Conservation (phyloP, 73 alveolate species). For the Paramecium sexaurelia region DNA sequence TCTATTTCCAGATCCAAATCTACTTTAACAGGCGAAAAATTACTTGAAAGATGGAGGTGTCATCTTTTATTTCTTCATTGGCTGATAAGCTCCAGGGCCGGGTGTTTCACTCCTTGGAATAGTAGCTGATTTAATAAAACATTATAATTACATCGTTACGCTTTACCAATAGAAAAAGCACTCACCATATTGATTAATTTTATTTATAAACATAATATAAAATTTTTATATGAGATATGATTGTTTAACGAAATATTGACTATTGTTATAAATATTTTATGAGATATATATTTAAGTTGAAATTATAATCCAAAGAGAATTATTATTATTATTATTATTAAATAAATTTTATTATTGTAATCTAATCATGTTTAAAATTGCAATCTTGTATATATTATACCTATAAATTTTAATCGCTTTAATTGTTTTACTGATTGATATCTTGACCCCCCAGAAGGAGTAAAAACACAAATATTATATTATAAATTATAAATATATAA, state of each 20-base stretch:
- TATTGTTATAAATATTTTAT: too few relatives aligned
- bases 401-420: too few relatives aligned
- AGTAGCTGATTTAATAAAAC: background rate
- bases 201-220: background rate
- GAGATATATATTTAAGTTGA: too few relatives aligned
- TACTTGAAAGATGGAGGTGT: slow-evolving; percentile 42
- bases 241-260: too few relatives aligned
- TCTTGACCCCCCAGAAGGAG: too few relatives aligned
- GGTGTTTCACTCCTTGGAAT: slow-evolving; percentile 17
- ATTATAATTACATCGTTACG: slow-evolving; percentile 6
- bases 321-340: too few relatives aligned
- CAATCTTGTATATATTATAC: too few relatives aligned
- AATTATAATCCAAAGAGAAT: too few relatives aligned
- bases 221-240: too few relatives aligned
- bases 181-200: slow-evolving; percentile 40
- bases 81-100: slow-evolving; percentile 53
- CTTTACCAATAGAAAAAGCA: slow-evolving; percentile 54
- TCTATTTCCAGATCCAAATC: slow-evolving; percentile 36
- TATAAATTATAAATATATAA: background rate
- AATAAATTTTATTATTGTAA: too few relatives aligned
- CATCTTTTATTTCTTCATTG: slow-evolving; percentile 16
- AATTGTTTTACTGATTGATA: too few relatives aligned
- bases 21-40: background rate
- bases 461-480: background rate
- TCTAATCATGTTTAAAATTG: too few relatives aligned